Evolutionary conservation across 1,284 basidiomycete genomes (phyloP).

Genomic region (Moesziomyces sp.): DNA sequence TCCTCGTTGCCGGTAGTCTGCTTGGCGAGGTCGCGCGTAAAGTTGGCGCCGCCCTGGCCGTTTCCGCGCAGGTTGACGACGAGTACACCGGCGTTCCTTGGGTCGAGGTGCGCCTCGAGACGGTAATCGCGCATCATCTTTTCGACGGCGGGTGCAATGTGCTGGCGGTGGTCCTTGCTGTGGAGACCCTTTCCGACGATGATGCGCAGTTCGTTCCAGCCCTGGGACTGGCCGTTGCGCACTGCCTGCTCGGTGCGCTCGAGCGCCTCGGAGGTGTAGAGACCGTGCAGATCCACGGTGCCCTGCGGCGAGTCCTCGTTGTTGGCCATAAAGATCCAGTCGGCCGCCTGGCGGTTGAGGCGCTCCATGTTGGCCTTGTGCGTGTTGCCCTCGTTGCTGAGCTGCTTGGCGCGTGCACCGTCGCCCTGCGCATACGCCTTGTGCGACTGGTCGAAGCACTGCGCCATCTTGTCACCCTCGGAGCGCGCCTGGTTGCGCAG

Average conservation of each 20-base stretch:
- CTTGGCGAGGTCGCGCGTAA: conserved; percentile 60
- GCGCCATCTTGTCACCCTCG: conserved; percentile 65
- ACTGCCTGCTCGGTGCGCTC: conserved; percentile 72
- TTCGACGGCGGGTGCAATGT: conserved; percentile 92
- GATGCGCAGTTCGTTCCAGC: conserved; percentile 78
- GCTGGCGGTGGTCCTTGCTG: conserved; percentile 80
- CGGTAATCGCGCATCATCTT: conserved; percentile 85
- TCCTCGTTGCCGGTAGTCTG: conserved; percentile 61
- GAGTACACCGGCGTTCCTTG: conserved; percentile 84
- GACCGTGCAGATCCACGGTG: conserved; percentile 78
- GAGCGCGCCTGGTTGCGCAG: conserved; percentile 59
- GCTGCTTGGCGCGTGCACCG: conserved; percentile 81
- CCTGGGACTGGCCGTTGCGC: conserved; percentile 75
- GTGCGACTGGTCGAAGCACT: conserved; percentile 63
- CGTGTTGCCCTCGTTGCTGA: conserved; percentile 83
- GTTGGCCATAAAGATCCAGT: conserved; percentile 81
- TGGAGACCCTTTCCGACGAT: conserved; percentile 90
- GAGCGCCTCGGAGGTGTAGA: conserved; percentile 85
- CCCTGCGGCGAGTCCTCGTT: conserved; percentile 59
- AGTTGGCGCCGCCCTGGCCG: conserved; percentile 65
- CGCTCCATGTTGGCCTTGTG: conserved; percentile 83
- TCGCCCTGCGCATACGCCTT: conserved; percentile 77
- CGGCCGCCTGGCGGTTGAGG: conserved; percentile 84
- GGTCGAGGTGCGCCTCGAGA: conserved; percentile 81
- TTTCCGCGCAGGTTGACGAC: conserved; percentile 78